Evolutionary conservation across 257 asterid species (phyloP), one percentile per base, ranked within the genome.

Genomic region (Nicotiana obtusifolia): DNA sequence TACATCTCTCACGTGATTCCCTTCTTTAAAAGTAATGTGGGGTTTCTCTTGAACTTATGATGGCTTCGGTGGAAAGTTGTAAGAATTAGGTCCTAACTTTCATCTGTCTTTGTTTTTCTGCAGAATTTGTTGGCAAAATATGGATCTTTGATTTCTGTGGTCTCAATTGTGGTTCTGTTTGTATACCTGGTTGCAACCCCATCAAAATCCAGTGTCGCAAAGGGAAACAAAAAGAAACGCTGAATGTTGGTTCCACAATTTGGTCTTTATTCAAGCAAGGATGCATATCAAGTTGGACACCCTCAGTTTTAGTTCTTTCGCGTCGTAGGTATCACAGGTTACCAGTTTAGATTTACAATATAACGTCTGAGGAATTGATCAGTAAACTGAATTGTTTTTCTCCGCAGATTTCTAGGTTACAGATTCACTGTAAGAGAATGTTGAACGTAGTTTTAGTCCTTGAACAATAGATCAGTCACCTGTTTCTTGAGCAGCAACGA

Each of bases 101-200:
- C 47, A 6, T 44, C 37, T 47, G 60, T 44, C 84, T 67, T 30
- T 19, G 20, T 84, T 68, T 37, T 37, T 37, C 7, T 90, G 91
- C 97, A 95, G 99, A 89, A 88, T 80, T 81, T 90, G 57, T 80
- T 94, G 90, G 95, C 91, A 64, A 94, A 94, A 87, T 95, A 95
- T 26, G 99, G 99, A 49, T 87, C 98, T 68, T 91, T 95, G 81
- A 86, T 89, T 80, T 94, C 99, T 35, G 97, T 94, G 79, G 49
- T 91, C 76, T 83, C 97, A 35, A 35, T 92, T 11, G 98, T 95
- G 64, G 89, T 88, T 44, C 64, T 91, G 91, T 90, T 90, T 49
- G 24, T 90, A 11, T 86, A 85, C 88, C 78, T 90, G 85, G 65
- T 95, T 9, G 88, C 93, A 33, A 89, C 90, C 79, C 98, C 98